These are phyloP conservation scores for Carex cristatella DNA, from an alignment of 176 grass and related monocot species.

Conservation along the genomic window DNA sequence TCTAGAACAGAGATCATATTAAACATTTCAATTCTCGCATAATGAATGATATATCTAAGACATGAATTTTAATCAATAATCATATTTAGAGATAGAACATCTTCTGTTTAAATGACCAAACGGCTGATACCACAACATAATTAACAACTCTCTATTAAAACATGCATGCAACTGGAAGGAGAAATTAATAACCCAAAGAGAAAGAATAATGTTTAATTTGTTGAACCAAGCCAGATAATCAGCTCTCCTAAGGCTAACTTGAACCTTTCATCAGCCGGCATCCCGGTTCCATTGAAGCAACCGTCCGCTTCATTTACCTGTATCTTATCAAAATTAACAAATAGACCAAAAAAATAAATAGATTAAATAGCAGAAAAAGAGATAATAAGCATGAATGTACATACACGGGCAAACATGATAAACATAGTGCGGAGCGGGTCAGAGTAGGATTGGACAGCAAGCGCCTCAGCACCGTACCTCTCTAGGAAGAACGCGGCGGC, in stretches of 20 bases:
- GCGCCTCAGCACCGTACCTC: constrained; percentile 40
- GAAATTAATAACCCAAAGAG: not conserved
- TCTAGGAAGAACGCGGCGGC: constrained; percentile 38
- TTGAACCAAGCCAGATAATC: constrained; percentile 40
- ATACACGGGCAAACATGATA: constrained; percentile 54
- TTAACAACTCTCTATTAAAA: not conserved
- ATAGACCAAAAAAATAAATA: not conserved
- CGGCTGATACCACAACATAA: not conserved
- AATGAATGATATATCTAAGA: not conserved
- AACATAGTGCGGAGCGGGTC: constrained; percentile 22
- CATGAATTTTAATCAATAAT: not conserved
- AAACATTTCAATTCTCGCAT: not conserved
- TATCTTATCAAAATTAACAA: not conserved
- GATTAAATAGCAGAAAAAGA: not conserved
- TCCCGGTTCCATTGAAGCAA: not conserved
- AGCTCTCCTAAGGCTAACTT: constrained; percentile 54
- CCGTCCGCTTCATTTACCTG: constrained; percentile 26
- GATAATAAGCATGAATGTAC: constrained; percentile 18
- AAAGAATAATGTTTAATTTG: not conserved
- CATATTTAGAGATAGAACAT: not conserved
- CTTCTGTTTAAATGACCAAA: not conserved
- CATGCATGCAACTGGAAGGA: not conserved
- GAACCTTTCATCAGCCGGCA: constrained; percentile 31
- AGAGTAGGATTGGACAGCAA: constrained; percentile 19
- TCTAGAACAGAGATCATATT: not conserved